Base-by-base conservation (phyloP, 768 basidiomycete genomes). In the Mycena crocata region DNA sequence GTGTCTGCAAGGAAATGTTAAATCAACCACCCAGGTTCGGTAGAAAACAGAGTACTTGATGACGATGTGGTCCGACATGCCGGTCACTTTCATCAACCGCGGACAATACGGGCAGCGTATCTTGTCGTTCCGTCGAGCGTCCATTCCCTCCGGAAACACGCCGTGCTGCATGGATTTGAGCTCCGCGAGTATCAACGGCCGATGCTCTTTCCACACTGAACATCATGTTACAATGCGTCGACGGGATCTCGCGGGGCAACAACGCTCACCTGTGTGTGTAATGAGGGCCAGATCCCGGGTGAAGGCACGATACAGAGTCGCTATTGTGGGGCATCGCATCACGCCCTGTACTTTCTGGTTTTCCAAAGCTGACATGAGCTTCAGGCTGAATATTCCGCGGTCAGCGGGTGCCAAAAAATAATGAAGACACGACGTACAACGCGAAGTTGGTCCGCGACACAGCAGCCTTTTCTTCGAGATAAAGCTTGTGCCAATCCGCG, bases 171-270 rank as follows among this genome's bases (percentile, higher is more conserved):
- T 45, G 19, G 5, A 40, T 7, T 52, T 40, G 50, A 61, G 45
- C 37, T 66, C 51, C 5, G 31, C 26, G 14, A 60, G 26, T 10
- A 60, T 34, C 26, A 34, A 19, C 1, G 4, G 24, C 3, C 65
- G 57, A 13, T 54, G 30, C 12, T 61, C 24, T 26, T 48, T 55
- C 65, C 65, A 66, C 1, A 61, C 65, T 66, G 8, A 15, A 50
- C 39, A 21, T 19, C n/a, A n/a, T n/a, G n/a, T n/a, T n/a, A n/a
- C n/a, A n/a, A n/a, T n/a, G n/a, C n/a, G n/a, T n/a, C n/a, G n/a
- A n/a, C n/a, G n/a, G n/a, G n/a, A n/a, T n/a, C n/a, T n/a, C n/a
- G 37, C 37, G 37, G 17, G 37, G 17, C 37, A 37, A 37, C 10
- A 17, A 37, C 10, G 37, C 32, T 13, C 10, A 61, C 65, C 52